These are phyloP conservation scores for Apiotrichum brassicae DNA, from an alignment of 1,284 basidiomycete species.

Conservation along the genomic window DNA sequence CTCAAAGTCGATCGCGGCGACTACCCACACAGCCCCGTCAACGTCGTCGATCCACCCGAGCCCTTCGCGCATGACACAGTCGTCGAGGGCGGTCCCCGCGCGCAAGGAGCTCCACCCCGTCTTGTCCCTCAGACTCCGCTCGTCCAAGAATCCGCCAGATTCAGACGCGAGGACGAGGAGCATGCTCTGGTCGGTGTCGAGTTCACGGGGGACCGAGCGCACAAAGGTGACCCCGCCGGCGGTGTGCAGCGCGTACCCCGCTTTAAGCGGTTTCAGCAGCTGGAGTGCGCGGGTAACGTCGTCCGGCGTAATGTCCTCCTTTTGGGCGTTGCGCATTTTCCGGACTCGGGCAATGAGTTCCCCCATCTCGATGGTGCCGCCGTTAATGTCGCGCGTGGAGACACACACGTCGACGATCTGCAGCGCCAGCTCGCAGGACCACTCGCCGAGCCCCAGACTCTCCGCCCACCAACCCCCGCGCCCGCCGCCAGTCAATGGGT, in stretches of 20 bases:
- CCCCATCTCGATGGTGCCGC: slow-evolving; percentile 81
- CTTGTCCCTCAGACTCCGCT: slow-evolving; percentile 53
- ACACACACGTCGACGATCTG: slow-evolving; percentile 97
- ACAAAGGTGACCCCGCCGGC: slow-evolving; percentile 27
- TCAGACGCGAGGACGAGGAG: slow-evolving; percentile 68
- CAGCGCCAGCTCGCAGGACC: slow-evolving; percentile 91
- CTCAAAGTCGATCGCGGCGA: slow-evolving; percentile 26
- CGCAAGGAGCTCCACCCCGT: slow-evolving; percentile 75
- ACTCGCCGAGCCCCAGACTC: slow-evolving; percentile 77
- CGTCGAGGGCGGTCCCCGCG: slow-evolving; percentile 70
- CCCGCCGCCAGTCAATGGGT: slow-evolving; percentile 68
- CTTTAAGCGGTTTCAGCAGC: slow-evolving; percentile 76
- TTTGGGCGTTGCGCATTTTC: slow-evolving; percentile 53
- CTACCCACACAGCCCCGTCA: slow-evolving; percentile 33
- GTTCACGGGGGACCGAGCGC: slow-evolving; percentile 52
- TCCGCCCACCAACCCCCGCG: slow-evolving; percentile 67
- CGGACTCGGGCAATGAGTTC: slow-evolving; percentile 75
- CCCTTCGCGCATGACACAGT: slow-evolving; percentile 83
- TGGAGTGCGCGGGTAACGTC: slow-evolving; percentile 82
- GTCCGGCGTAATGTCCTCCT: slow-evolving; percentile 58
- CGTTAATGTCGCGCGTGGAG: slow-evolving; percentile 77
- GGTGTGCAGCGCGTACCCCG: slow-evolving; percentile 73
- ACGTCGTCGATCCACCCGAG: slow-evolving; percentile 92
- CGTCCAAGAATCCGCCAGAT: slow-evolving; percentile 54
- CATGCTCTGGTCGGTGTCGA: slow-evolving; percentile 73